phyloP scores from a whole-genome alignment of 345 rosid genomes.

The Linum usitatissimum region DNA sequence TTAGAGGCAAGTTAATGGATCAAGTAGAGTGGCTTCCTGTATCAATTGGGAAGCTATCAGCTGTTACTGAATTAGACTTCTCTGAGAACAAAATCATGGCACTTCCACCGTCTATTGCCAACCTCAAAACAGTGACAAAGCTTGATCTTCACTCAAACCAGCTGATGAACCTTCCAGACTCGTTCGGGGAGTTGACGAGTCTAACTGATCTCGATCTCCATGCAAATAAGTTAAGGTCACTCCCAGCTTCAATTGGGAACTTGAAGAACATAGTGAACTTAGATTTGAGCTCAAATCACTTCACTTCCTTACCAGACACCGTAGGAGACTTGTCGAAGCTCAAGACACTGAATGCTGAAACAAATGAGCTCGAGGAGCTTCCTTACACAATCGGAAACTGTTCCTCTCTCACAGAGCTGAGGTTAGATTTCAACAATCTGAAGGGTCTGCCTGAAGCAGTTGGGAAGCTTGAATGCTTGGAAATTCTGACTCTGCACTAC shows the following conservation, averaged over 20 bases:
- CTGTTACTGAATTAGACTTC: constrained; percentile 33
- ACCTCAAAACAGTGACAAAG: constrained; percentile 37
- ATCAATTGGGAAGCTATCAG: constrained; percentile 45
- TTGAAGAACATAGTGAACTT: constrained; percentile 34
- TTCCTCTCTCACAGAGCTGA: constrained; percentile 35
- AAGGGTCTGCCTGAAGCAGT: constrained; percentile 61
- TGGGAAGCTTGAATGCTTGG: constrained; percentile 39
- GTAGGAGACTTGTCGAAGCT: constrained; percentile 38
- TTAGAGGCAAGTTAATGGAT: constrained; percentile 48
- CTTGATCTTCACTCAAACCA: constrained; percentile 52
- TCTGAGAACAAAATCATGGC: constrained; percentile 59
- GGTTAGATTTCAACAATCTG: constrained; percentile 50
- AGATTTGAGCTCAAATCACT: constrained; percentile 43
- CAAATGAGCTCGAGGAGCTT: constrained; percentile 51
- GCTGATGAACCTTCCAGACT: constrained; percentile 46
- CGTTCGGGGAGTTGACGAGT: constrained; percentile 40
- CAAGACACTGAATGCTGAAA: constrained; percentile 38
- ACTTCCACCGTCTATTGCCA: constrained; percentile 36
- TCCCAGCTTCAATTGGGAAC: constrained; percentile 44
- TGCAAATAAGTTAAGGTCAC: constrained; percentile 37
- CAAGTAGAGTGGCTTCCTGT: constrained; percentile 58
- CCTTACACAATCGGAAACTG: constrained; percentile 53
- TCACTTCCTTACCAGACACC: constrained; percentile 34
- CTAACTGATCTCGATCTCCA: constrained; percentile 47
- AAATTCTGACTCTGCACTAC: constrained; percentile 46